Evolutionary conservation across 2,329 filamentous ascomycete species (phyloP).

Genomic region (Alternaria sp.): DNA sequence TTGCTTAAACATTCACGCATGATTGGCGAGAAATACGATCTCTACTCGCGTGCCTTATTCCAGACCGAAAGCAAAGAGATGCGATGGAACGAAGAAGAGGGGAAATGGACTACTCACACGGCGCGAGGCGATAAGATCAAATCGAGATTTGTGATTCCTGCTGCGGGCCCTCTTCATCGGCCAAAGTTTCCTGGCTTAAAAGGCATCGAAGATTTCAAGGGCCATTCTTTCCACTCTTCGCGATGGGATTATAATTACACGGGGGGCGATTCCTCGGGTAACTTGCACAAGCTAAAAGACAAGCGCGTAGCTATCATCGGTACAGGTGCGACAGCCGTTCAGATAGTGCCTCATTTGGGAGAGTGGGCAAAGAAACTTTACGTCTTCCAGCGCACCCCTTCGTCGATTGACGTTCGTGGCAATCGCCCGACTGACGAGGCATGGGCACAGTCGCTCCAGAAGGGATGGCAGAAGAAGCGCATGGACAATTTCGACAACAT

Average conservation of each 20-base stretch:
- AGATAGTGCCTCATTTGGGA: constrained; percentile 52
- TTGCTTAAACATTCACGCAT: constrained; percentile 57
- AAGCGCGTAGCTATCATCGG: constrained; percentile 49
- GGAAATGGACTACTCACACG: constrained; percentile 40
- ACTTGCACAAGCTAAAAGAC: constrained; percentile 46
- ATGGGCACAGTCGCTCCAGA: constrained; percentile 22
- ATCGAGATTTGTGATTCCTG: constrained; percentile 52
- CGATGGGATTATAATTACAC: constrained; percentile 40
- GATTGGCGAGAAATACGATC: constrained; percentile 55
- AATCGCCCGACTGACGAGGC: constrained; percentile 27
- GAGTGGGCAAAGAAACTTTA: constrained; percentile 60
- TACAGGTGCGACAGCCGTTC: constrained; percentile 45
- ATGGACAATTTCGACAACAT: constrained; percentile 55
- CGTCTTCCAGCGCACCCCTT: constrained; percentile 66
- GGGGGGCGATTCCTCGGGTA: constrained; percentile 30
- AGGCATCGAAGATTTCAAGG: constrained; percentile 32
- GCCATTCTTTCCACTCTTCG: constrained; percentile 42
- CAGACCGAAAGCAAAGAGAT: constrained; percentile 54
- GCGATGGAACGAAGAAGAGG: constrained; percentile 58
- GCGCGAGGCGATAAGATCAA: constrained; percentile 37
- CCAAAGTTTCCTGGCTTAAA: constrained; percentile 46
- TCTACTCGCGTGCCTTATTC: constrained; percentile 54
- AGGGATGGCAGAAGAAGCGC: constrained; percentile 59
- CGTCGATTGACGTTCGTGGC: constrained; percentile 51
- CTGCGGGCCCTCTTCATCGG: constrained; percentile 54